Evolutionary conservation across 2,329 filamentous ascomycete genomes (phyloP), one percentile per base, ranked within the genome.

Genomic region (Aspergillus melleus): DNA sequence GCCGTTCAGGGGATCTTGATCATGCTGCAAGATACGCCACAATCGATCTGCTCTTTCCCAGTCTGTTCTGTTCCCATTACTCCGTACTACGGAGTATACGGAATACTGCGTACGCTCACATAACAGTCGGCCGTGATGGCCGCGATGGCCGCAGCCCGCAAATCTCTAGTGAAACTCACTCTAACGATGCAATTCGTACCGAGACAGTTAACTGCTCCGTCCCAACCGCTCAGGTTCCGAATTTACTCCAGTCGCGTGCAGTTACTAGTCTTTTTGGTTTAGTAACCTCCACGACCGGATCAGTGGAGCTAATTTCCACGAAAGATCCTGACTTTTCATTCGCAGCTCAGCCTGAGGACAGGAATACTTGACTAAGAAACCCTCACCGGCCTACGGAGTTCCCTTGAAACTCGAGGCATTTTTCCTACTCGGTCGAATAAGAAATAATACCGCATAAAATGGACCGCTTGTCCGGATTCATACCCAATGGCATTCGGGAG

Each of bases 371-470:
- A 61, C 52, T 56, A 60, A 62, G 39, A 47, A 44, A 30, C 36
- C 46, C 46, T 56, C 57, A 59, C 60, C 57, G 54, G 54, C 50
- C 19, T 49, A 50, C 22, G 22, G 22, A 22, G 22, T 22, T 3
- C 49, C 30, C 32, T 52, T 61, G 52, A 52, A 36, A 52, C 49
- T 59, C 60, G 53, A 61, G 55, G 60, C 50, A 59, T 59, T 61
- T 51, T 16, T 47, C 39, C 24, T 61, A 29, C 19, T 19, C 36
- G 36, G 36, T 42, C 36, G 36, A 42, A n/a, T 42, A 42, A 42
- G 36, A 42, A 42, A n/a, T 42, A 42, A 42, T 42, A n/a, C 36
- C 36, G 36, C 36, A 42, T 42, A 42, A 42, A n/a, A 42, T 42
- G 36, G 16, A 42, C 36, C 36, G 16, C n/a, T 20, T 14, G n/a